Evolutionary conservation across 306 rosid genomes (phyloP).

Genomic region (Trichosanthes cucumerina): DNA sequence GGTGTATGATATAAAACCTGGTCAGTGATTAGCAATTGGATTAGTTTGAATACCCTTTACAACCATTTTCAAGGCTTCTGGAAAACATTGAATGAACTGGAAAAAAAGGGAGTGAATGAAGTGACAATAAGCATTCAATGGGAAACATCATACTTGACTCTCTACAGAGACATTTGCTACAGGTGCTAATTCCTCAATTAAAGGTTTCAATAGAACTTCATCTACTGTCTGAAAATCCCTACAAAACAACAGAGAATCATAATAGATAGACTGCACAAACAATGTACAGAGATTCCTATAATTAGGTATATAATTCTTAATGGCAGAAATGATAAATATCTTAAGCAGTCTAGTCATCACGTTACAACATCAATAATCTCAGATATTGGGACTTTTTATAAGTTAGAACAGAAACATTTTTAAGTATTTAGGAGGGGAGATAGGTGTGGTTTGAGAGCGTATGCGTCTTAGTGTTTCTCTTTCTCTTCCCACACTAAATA

Average conservation of each 20-base stretch:
- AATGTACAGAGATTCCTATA: not conserved
- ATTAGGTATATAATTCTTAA: not conserved
- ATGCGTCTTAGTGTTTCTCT: not conserved
- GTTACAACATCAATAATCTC: not conserved
- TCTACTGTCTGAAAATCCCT: conserved; percentile 71
- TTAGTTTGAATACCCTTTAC: not conserved
- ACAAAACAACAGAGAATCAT: conserved; percentile 18
- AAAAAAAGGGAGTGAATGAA: not conserved
- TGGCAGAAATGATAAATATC: not conserved
- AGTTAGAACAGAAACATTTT: not conserved
- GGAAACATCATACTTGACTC: conserved; percentile 54
- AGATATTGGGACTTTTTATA: not conserved
- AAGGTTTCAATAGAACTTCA: conserved; percentile 50
- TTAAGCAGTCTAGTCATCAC: not conserved
- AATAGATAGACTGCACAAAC: not conserved
- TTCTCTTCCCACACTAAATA: not conserved
- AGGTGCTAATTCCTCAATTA: conserved; percentile 61
- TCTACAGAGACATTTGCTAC: conserved; percentile 72
- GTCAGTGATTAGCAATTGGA: not conserved
- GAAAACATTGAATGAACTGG: not conserved
- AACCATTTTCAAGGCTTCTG: not conserved
- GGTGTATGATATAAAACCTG: conserved; percentile 88
- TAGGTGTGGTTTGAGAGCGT: not conserved
- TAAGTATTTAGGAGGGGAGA: not conserved
- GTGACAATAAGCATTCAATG: not conserved